Evolutionary conservation across 2,329 filamentous ascomycete species (phyloP).

Genomic region (Xylariaceae sp.): DNA sequence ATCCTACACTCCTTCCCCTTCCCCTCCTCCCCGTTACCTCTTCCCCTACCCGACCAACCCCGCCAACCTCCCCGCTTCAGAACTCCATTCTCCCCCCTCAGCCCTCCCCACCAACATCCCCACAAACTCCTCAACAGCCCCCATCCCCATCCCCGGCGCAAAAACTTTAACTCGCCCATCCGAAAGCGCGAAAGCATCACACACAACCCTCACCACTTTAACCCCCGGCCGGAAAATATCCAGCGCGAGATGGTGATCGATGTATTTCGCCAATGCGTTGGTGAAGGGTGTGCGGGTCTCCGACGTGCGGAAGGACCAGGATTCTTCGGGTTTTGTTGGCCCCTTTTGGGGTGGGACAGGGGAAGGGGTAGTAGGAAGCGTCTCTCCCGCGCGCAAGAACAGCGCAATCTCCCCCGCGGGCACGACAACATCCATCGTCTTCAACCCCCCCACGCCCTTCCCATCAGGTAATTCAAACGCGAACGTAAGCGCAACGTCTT

Average conservation of each 20-base stretch:
- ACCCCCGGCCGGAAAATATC: slow-evolving; percentile 54
- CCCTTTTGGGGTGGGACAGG: too few relatives aligned
- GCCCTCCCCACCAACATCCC: slow-evolving; percentile 9
- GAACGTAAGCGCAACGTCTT: slow-evolving; percentile 48
- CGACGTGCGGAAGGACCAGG: too few relatives aligned
- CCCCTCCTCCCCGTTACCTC: too few relatives aligned
- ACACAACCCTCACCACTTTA: slow-evolving; percentile 48
- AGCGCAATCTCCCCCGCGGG: slow-evolving; percentile 42
- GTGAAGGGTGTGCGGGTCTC: slow-evolving; percentile 39
- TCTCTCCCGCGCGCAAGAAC: slow-evolving; percentile 40
- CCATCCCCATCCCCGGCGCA: slow-evolving; percentile 1
- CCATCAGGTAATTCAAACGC: slow-evolving; percentile 38
- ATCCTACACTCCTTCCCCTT: too few relatives aligned
- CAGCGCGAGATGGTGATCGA: slow-evolving; percentile 44
- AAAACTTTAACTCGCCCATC: slow-evolving; percentile 49
- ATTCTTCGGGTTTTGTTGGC: too few relatives aligned
- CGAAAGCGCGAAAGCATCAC: slow-evolving; percentile 50
- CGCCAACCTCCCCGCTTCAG: slow-evolving; percentile 7
- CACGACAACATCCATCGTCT: slow-evolving; percentile 48
- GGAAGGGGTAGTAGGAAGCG: not conserved
- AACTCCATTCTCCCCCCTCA: slow-evolving; percentile 10
- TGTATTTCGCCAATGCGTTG: slow-evolving; percentile 45
- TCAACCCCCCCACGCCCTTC: slow-evolving; percentile 24
- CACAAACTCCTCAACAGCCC: slow-evolving; percentile 10
- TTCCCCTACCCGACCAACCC: not conserved